Evolutionary conservation across 768 basidiomycete species (phyloP), one percentile per base, ranked within the genome.

Genomic region (Suillus hirtellus): DNA sequence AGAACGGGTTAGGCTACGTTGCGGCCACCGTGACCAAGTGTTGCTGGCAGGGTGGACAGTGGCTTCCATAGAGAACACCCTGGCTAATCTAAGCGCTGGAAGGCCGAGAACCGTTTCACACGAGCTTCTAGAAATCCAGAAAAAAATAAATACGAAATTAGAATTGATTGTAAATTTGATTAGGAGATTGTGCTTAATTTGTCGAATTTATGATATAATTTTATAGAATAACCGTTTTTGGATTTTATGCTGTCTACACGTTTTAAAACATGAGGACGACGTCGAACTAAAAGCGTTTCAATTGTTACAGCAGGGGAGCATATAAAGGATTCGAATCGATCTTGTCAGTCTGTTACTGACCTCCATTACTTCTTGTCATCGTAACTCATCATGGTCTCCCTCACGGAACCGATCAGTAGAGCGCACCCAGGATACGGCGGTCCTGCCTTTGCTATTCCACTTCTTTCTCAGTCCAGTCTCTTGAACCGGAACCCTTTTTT

Each of bases 391-490:
- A 52, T 52, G 50, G 1, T 68, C 70, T 72, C 72, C 70, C 69
- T 64, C 70, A 74, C 71, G 74, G 70, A 75, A 76, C 72, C 76
- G 76, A 78, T 78, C 77, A 77, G 74, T 73, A 64, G 63, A 68
- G 68, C 67, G 69, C 73, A 71, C 63, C 60, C 63, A 75, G 75
- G 72, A 72, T 73, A 77, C 76, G 75, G 71, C 71, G 66, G 69
- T 72, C 71, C 72, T 73, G 69, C 65, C 75, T 75, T 75, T 71
- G 69, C 70, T 69, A 70, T 64, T 62, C 54, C 67, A 61, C 62
- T 70, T 69, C 70, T 70, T 73, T 77, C 75, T 69, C 74, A 72
- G 73, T 73, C 76, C 73, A 78, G 75, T 74, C 78, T 37, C 35
- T 37, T 72, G 74, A 71, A 71, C 76, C 75, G 71, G 72, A 77